phyloP scores from a whole-genome alignment of 352 stramenopile genomes.

The Phytophthora pseudosyringae region DNA sequence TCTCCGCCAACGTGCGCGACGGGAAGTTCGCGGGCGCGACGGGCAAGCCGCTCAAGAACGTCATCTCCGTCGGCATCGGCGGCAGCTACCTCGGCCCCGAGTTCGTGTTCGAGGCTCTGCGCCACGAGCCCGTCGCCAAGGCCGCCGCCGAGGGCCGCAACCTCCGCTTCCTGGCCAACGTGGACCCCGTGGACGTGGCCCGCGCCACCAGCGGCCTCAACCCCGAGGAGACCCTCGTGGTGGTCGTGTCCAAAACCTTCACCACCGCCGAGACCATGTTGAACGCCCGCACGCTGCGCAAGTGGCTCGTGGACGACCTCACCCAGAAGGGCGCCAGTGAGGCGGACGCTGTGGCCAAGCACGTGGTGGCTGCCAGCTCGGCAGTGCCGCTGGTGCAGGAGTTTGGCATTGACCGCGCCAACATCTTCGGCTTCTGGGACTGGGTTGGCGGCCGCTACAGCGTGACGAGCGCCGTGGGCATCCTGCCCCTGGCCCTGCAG shows the following conservation, averaged over 20 bases:
- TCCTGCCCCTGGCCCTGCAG: constrained; percentile 96
- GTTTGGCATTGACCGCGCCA: constrained; percentile 95
- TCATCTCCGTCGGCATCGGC: constrained; percentile 97
- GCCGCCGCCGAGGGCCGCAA: constrained; percentile 83
- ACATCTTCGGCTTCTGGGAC: constrained; percentile 99
- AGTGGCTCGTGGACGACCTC: constrained; percentile 96
- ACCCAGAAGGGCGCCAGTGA: constrained; percentile 79
- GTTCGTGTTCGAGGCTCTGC: constrained; percentile 96
- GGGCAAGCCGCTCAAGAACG: constrained; percentile 94
- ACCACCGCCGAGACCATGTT: constrained; percentile 99
- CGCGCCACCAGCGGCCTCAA: constrained; percentile 91
- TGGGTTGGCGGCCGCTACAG: constrained; percentile 98
- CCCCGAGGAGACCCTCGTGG: constrained; percentile 95
- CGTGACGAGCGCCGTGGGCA: constrained; percentile 97
- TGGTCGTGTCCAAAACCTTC: constrained; percentile 99
- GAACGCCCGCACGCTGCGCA: constrained; percentile 95
- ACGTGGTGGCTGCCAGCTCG: constrained; percentile 93
- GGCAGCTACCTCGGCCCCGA: constrained; percentile 96
- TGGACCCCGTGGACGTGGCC: constrained; percentile 98
- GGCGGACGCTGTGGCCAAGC: constrained; percentile 91
- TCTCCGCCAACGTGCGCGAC: constrained; percentile 91
- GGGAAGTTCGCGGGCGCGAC: constrained; percentile 91
- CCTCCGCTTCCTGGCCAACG: constrained; percentile 97
- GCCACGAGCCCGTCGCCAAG: constrained; percentile 86
- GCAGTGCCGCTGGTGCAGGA: constrained; percentile 82